These are phyloP conservation scores for Moricandia arvensis DNA, from an alignment of 345 rosid genomes.

Conservation along the genomic window DNA sequence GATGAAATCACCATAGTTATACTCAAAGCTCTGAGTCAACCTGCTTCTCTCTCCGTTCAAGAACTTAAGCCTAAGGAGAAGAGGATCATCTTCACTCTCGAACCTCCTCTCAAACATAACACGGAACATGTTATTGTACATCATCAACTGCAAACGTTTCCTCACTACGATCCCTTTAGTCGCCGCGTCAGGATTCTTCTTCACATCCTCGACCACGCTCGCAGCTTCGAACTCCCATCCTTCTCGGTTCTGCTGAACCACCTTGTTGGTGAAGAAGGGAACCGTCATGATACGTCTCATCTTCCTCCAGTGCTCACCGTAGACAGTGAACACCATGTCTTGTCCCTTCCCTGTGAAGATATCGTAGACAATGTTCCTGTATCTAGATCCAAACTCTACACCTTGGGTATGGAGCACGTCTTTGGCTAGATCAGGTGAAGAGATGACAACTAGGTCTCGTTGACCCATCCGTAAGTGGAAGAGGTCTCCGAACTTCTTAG, in stretches of 20 bases:
- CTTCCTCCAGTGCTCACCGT: constrained; percentile 99
- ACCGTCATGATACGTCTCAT: constrained; percentile 99
- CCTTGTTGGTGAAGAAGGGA: constrained; percentile 93
- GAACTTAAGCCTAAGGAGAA: constrained; percentile 66
- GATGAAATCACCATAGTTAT: constrained; percentile 93
- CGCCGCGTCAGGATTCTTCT: constrained; percentile 65
- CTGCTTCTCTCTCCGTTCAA: constrained; percentile 94
- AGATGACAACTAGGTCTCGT: constrained; percentile 80
- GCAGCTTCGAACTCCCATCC: constrained; percentile 84
- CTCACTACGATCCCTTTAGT: constrained; percentile 69
- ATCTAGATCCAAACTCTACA: constrained; percentile 91
- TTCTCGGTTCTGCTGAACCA: constrained; percentile 65
- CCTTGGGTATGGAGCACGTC: constrained; percentile 95
- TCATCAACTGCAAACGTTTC: constrained; percentile 80
- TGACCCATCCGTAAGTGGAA: constrained; percentile 81
- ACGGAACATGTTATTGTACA: constrained; percentile 95
- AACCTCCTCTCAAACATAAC: constrained; percentile 90
- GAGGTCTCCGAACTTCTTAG: constrained; percentile 69
- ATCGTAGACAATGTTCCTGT: constrained; percentile 89
- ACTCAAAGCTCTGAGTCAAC: constrained; percentile 92
- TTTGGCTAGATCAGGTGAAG: constrained; percentile 81
- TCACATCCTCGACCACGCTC: constrained; percentile 68
- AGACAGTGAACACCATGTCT: constrained; percentile 98
- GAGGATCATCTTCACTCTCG: constrained; percentile 34
- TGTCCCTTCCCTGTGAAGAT: constrained; percentile 98